Percentiles rank a stretch among this genome's conserved stretches.
These are phyloP conservation scores for Emmonsiellopsis sp. DNA, from an alignment of 2,329 filamentous ascomycete genomes.

Conservation along the genomic window DNA sequence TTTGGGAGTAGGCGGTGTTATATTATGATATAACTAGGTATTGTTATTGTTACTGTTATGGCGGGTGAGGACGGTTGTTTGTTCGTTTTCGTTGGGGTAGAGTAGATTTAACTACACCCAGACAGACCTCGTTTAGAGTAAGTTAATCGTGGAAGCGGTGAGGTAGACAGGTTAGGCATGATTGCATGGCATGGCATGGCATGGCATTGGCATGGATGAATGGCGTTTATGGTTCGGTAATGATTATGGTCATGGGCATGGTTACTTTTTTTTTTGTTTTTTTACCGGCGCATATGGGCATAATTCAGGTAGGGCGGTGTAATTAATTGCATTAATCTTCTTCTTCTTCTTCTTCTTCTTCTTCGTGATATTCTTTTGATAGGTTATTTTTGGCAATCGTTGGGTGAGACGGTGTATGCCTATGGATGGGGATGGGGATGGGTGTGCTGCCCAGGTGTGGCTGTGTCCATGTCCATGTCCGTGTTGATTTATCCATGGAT, in stretches of 20 bases:
- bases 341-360: background rate
- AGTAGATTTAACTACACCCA: too few relatives aligned
- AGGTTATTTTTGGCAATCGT: background rate
- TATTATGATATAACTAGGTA: background rate
- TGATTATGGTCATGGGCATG: background rate
- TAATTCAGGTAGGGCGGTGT: background rate
- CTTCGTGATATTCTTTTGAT: background rate
- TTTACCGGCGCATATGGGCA: background rate
- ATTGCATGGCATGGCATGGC: background rate
- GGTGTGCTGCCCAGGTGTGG: too few relatives aligned
- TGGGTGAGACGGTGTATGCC: too few relatives aligned
- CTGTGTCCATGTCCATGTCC: too few relatives aligned
- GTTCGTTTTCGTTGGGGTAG: too few relatives aligned
- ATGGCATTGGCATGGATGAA: background rate
- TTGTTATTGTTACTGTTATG: too few relatives aligned
- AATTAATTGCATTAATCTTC: too few relatives aligned
- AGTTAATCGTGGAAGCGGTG: too few relatives aligned
- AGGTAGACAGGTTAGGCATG: background rate
- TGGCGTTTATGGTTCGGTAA: background rate
- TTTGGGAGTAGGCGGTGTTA: background rate
- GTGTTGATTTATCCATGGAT: too few relatives aligned
- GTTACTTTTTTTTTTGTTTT: background rate
- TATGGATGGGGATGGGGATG: too few relatives aligned
- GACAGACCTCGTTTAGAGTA: too few relatives aligned
- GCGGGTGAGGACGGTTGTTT: background rate